Evolutionary conservation across 441 rosid genomes (phyloP), one percentile per base, ranked within the genome.

Genomic region (Gossypium gossypioides): DNA sequence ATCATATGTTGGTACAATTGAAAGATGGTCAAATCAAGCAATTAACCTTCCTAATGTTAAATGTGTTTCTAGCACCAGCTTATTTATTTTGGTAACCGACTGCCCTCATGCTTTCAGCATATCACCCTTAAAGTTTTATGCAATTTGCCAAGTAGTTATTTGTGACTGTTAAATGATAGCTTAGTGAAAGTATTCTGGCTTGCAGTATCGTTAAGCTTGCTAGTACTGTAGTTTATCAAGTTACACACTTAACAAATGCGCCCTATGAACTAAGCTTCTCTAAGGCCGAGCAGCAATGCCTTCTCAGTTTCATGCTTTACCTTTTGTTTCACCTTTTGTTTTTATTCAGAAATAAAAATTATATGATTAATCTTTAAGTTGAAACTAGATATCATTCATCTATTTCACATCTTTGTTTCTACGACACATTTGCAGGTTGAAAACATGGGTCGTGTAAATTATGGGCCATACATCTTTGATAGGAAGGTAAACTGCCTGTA

Each of bases 381-480:
- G 18, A 48, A 66, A 48, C 71, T 34, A 48, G 71, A 48, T 6
- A 48, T 48, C 37, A 48, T 48, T 24, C 24, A 25, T 48, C 3
- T 40, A 46, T 71, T 60, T 59, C 46, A 16, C 37, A 69, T 69
- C 51, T 52, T 18, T 34, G 52, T 32, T 55, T 44, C 40, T 44
- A 27, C n/a, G 18, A 72, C 16, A 37, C 57, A 63, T 68, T 61
- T 80, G 6, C 78, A 94, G 97, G 99, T 94, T 82, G 99, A 94
- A 81, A 94, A 94, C 83, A 84, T 88, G 93, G 99, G 99, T 54
- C 97, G 87, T 22, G 84, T 92, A 67, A 94, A 94, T 79, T 90
- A 92, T 75, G 99, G 99, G 34, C 74, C 71, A 22, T 88, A 84
- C 86, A 27, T 88, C 61, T 90, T 86, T 81, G 99, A 94, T 80